A percentile compares a stretch with the other conserved stretches of the same genome.
These are phyloP conservation scores for Panicum miliaceum DNA, from an alignment of 176 grass and related monocot species.

Conservation along the genomic window DNA sequence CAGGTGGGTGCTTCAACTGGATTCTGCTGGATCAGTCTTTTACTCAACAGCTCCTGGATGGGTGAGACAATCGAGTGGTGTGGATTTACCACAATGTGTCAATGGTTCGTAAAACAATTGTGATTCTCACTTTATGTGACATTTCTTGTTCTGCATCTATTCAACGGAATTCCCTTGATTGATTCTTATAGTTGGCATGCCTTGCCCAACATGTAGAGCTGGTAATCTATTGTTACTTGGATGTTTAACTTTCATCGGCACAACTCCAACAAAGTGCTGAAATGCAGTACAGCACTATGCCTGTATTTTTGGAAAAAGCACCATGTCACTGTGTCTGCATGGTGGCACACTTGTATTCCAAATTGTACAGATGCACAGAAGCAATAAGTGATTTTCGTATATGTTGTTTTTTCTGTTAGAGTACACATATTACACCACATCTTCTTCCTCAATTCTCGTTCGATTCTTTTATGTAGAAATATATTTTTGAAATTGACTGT, in stretches of 20 bases:
- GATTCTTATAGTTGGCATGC: background rate
- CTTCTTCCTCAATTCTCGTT: background rate
- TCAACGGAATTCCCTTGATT: background rate
- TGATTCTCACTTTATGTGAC: conserved; percentile 1
- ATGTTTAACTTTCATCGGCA: background rate
- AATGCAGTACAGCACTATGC: background rate
- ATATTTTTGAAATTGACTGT: conserved; percentile 16
- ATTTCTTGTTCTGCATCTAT: conserved; percentile 7
- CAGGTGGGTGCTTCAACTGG: conserved; percentile 98
- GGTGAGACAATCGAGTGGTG: conserved; percentile 51
- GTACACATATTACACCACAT: background rate
- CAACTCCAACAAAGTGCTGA: background rate
- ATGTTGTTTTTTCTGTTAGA: background rate
- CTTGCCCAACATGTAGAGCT: conserved; percentile 7
- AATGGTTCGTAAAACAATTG: conserved; percentile 46
- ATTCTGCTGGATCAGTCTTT: conserved; percentile 71
- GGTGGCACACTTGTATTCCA: background rate
- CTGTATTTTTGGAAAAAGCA: background rate
- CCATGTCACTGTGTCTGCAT: background rate
- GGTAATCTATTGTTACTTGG: background rate
- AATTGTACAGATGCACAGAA: background rate
- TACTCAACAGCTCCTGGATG: conserved; percentile 94
- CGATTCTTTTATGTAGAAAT: background rate
- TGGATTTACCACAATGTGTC: conserved; percentile 21
- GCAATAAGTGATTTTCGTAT: background rate